Percentiles rank a stretch among this genome's conserved stretches.
These are phyloP conservation scores for Claviceps capensis DNA, from an alignment of 2,329 filamentous ascomycete genomes.

Conservation along the genomic window DNA sequence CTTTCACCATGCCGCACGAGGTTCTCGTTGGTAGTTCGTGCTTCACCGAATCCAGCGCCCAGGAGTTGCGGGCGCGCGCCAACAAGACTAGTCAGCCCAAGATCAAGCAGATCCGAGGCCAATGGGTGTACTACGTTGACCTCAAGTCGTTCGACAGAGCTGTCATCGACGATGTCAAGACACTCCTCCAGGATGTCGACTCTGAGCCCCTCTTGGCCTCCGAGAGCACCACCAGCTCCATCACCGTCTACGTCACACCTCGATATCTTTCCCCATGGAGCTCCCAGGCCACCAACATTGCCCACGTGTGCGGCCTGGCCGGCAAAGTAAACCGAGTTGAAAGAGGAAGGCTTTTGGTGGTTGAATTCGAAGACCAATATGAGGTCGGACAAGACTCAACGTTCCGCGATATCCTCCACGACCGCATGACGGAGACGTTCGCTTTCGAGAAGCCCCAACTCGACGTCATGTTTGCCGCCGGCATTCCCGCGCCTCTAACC, in stretches of 20 bases:
- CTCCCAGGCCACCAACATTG: constrained; percentile 88
- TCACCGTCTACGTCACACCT: constrained; percentile 61
- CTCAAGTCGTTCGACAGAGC: constrained; percentile 32
- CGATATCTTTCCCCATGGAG: constrained; percentile 94
- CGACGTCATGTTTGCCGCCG: constrained; percentile 65
- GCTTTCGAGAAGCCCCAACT: constrained; percentile 53
- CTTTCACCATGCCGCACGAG: constrained; percentile 20
- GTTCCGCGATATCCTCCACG: constrained; percentile 62
- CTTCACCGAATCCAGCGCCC: constrained; percentile 31
- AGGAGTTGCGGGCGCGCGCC: constrained; percentile 30
- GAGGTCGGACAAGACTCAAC: constrained; percentile 33
- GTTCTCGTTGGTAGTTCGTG: constrained; percentile 31
- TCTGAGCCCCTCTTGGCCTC: constrained; percentile 14
- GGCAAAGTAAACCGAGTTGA: constrained; percentile 65
- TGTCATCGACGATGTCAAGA: constrained; percentile 31
- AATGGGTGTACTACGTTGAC: constrained; percentile 55
- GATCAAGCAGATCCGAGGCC: constrained; percentile 35
- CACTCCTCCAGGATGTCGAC: constrained; percentile 30
- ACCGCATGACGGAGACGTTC: constrained; percentile 91
- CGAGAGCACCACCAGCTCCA: constrained; percentile 28
- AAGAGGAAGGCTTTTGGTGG: constrained; percentile 65
- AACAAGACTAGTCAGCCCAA: constrained; percentile 28
- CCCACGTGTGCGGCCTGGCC: constrained; percentile 76
- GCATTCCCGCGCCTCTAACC: constrained; percentile 46
- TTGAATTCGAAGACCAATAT: constrained; percentile 39